Conservation (phyloP, 805 yeast genomes). For the Metschnikowia similis region DNA sequence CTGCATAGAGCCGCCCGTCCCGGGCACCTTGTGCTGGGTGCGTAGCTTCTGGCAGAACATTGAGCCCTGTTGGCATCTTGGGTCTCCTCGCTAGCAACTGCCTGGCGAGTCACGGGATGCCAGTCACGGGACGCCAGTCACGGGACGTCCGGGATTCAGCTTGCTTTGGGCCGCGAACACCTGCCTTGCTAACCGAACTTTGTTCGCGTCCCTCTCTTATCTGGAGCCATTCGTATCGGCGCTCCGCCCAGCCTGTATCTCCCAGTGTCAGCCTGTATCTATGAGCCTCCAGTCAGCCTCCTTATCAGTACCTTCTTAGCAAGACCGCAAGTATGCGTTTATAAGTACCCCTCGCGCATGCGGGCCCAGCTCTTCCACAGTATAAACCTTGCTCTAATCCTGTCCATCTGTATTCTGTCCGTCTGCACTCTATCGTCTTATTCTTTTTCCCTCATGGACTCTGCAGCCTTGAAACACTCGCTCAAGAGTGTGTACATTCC, state of each 20-base stretch:
- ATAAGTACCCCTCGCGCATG: neutral
- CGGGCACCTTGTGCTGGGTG: no score
- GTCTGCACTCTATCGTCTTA: neutral
- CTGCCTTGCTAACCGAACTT: neutral
- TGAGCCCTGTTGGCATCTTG: no score
- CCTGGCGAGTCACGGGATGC: neutral
- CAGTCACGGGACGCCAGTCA: no score
- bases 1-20: no score
- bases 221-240: neutral
- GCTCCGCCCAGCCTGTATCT: no score
- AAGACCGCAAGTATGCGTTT: constrained; percentile 1
- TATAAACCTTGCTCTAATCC: neutral
- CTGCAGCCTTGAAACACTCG: constrained; percentile 32
- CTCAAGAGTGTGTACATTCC: constrained; percentile 49
- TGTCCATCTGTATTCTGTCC: neutral
- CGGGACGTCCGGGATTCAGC: neutral
- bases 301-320: neutral
- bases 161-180: neutral
- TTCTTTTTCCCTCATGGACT: constrained; percentile 34
- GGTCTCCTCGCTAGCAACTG: neutral
- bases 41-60: no score
- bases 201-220: constrained; percentile 1
- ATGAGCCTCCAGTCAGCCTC: no score
- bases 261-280: no score
- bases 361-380: no score